These are phyloP conservation scores for Alliaria petiolata DNA, from an alignment of 345 rosid species.

Conservation along the genomic window DNA sequence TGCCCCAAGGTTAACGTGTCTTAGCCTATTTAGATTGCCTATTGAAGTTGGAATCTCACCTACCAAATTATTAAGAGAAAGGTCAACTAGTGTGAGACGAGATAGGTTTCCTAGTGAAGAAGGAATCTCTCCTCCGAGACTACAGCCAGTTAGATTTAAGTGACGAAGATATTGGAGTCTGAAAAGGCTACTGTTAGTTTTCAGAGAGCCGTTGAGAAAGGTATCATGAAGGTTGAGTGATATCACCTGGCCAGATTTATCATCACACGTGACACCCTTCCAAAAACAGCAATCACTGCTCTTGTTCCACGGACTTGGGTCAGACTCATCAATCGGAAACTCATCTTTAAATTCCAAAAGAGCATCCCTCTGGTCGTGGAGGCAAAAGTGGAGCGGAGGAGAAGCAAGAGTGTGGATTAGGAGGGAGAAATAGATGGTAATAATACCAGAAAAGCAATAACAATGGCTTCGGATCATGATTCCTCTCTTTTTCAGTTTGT, in stretches of 20 bases:
- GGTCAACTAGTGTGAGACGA: neutral
- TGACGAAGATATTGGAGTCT: neutral
- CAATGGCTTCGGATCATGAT: neutral
- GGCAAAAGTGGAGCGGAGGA: neutral
- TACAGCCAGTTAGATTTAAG: neutral
- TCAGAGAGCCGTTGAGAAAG: neutral
- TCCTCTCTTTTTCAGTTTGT: neutral
- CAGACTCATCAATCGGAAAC: neutral
- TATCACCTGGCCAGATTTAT: neutral
- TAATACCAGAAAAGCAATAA: neutral
- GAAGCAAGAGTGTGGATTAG: too few species aligned
- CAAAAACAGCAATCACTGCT: too few species aligned
- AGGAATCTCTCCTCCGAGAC: neutral
- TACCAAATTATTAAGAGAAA: neutral
- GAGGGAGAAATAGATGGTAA: neutral
- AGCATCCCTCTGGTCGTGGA: neutral
- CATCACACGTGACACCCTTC: too few species aligned
- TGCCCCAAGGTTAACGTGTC: neutral
- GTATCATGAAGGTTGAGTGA: neutral
- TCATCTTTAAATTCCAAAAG: neutral
- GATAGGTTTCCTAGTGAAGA: slow-evolving; percentile 11
- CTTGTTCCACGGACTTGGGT: too few species aligned
- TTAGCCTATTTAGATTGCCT: neutral
- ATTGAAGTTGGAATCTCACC: neutral
- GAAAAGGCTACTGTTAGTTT: neutral